These are phyloP conservation scores for Antitrichia curtipendula DNA, from an alignment of 225 moss, liverwort and hornwort genomes.

Conservation along the genomic window DNA sequence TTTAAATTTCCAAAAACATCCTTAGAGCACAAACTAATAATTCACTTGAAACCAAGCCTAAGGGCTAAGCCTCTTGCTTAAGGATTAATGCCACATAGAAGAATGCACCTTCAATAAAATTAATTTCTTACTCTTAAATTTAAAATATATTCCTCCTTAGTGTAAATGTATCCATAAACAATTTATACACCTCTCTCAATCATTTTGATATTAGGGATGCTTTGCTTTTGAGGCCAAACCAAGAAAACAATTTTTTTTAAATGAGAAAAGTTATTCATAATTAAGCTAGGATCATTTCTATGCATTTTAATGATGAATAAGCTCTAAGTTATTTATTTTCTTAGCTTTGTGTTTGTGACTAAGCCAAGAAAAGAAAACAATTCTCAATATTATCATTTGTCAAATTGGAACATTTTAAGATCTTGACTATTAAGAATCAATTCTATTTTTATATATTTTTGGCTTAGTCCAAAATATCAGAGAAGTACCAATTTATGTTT, in stretches of 20 bases:
- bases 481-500: not conserved
- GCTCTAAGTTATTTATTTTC: not conserved
- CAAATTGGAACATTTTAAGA: not conserved
- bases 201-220: not conserved
- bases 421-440: not conserved
- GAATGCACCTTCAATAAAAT: not conserved
- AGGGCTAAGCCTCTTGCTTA: not conserved
- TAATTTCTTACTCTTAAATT: not conserved
- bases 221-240: not conserved
- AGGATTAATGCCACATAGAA: not conserved
- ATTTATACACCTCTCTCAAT: not conserved
- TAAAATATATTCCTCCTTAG: not conserved
- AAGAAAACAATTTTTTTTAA: not conserved
- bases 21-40: not conserved
- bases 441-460: not conserved
- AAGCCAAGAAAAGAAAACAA: not conserved
- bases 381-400: not conserved
- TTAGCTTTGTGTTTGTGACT: not conserved
- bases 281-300: not conserved
- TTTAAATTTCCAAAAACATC: not conserved
- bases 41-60: not conserved
- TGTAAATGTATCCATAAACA: accelerated
- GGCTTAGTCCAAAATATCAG: not conserved
- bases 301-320: not conserved
- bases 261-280: too few species aligned